Base-by-base conservation (phyloP, 2,329 filamentous ascomycete species). In the Nigrograna mackinnonii region DNA sequence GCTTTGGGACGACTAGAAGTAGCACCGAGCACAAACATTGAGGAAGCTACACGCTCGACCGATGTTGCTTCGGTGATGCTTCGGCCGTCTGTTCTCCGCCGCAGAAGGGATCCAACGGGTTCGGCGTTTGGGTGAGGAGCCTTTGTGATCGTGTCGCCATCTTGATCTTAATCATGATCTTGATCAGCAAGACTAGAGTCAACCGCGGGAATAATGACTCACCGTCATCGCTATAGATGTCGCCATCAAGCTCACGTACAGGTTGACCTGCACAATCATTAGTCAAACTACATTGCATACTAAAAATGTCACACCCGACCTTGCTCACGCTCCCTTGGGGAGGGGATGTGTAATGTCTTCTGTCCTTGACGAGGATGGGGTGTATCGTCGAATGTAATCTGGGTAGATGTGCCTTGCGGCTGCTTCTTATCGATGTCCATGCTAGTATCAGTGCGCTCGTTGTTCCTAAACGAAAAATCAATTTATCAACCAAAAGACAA, bases 1-100 rank as follows among this genome's bases (percentile, higher is more conserved):
- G 41, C 31, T 21, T 30, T 46, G 3, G 40, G 45, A 14, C n/a
- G 30, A 26, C 37, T 43, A 1, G 46, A 22, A n/a, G 45, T 46
- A 3, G 20, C 22, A 12, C 68, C 66, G 12, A 74, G 54, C 6
- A 73, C 67, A 41, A 74, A 74, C 28, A 72, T 60, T 6, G 70
- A 73, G 1, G 70, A 67, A 4, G 66, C 62, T 9, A 17, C 31
- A 17, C 62, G 59, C 16, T 73, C 70, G 24, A 74, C 52, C 2
- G 71, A 72, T 2, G 56, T 60, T 6, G 66, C 57, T 22, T 63
- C 58, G 7, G 57, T 49, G 4, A 72, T 32, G 22, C 42, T 52
- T 4, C 36, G 28, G 5, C 41, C 47, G 7, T 52, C 43, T 3
- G 44, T 47, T 14, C 35, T 38, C 1, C 39, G 44, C 24, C 47